Evolutionary conservation across 495 filamentous ascomycete genomes (phyloP).

Genomic region (Aspergillus avenaceus): DNA sequence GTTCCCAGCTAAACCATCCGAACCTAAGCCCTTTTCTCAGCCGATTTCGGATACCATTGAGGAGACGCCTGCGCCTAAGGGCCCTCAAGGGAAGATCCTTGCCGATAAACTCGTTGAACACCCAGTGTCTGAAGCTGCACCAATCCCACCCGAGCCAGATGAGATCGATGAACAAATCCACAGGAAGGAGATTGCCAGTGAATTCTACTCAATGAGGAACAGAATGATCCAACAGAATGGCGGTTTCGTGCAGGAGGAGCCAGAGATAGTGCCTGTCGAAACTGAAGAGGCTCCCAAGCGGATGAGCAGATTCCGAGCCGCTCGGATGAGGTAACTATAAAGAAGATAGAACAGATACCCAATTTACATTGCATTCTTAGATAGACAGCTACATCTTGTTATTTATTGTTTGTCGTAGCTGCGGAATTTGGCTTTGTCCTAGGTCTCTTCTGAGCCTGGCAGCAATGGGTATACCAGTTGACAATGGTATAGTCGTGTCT

Average conservation of each 20-base stretch:
- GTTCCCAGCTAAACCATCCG: slow-evolving; percentile 39
- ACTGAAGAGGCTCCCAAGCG: slow-evolving; percentile 62
- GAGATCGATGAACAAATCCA: slow-evolving; percentile 70
- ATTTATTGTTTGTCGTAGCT: not conserved
- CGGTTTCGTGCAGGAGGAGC: slow-evolving; percentile 63
- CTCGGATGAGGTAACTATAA: slow-evolving; percentile 53
- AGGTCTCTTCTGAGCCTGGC: not conserved
- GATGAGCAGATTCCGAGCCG: slow-evolving; percentile 86
- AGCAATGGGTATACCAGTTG: slow-evolving; percentile 10
- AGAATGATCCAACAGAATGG: slow-evolving; percentile 73
- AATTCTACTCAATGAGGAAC: slow-evolving; percentile 78
- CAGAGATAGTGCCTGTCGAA: slow-evolving; percentile 54
- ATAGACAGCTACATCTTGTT: not conserved
- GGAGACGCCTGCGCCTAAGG: slow-evolving; percentile 19
- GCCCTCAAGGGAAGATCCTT: slow-evolving; percentile 53
- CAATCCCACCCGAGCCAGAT: slow-evolving; percentile 53
- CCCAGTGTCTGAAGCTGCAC: slow-evolving; percentile 20
- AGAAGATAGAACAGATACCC: slow-evolving; percentile 18
- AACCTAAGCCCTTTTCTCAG: slow-evolving; percentile 43
- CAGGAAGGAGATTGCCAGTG: slow-evolving; percentile 69
- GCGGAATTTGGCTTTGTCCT: slow-evolving; percentile 1
- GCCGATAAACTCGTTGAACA: slow-evolving; percentile 63
- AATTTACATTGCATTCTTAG: not conserved
- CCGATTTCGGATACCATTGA: slow-evolving; percentile 36
- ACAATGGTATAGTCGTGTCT: slow-evolving; percentile 14